phyloP scores from a whole-genome alignment of 2,329 filamentous ascomycete species.

The Sporothrix pseudoabietina region DNA sequence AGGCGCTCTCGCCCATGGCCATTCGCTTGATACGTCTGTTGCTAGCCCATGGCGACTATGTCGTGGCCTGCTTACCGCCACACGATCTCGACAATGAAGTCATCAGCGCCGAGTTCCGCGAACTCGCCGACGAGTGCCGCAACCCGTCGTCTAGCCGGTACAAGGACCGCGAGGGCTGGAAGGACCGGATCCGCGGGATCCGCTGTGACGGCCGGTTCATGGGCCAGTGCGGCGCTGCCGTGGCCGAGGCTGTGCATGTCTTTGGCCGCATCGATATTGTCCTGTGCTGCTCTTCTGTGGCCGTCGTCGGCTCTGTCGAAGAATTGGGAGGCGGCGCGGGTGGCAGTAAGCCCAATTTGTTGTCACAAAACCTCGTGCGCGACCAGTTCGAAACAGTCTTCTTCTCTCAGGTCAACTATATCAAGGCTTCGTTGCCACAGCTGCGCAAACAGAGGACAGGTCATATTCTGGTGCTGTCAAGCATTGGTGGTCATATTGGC shows the following conservation, averaged over 20 bases:
- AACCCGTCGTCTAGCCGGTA: conserved; percentile 40
- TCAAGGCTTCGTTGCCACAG: conserved; percentile 80
- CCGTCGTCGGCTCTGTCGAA: conserved; percentile 87
- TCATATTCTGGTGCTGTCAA: conserved; percentile 87
- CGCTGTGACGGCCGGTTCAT: conserved; percentile 64
- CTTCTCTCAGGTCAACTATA: conserved; percentile 94
- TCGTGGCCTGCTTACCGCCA: conserved; percentile 80
- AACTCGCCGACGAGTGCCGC: conserved; percentile 72
- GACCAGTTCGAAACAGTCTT: conserved; percentile 95
- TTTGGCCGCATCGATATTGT: conserved; percentile 90
- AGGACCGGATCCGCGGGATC: conserved; percentile 70
- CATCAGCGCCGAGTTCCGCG: conserved; percentile 76
- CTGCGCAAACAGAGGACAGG: conserved; percentile 80
- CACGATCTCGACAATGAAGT: conserved; percentile 75
- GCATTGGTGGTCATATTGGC: conserved; percentile 87
- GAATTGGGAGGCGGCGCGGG: conserved; percentile 62
- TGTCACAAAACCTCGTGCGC: conserved; percentile 75
- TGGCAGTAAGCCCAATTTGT: conserved; percentile 35
- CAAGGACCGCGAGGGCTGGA: conserved; percentile 75
- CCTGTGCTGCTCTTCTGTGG: conserved; percentile 86
- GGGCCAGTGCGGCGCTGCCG: conserved; percentile 77
- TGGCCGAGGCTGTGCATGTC: conserved; percentile 80
- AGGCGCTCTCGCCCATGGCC: conserved; percentile 79
- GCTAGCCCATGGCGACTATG: conserved; percentile 87
- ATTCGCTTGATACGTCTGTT: conserved; percentile 80